These are phyloP conservation scores for Euphorbia pulcherrima DNA, from an alignment of 345 rosid genomes.

Conservation along the genomic window DNA sequence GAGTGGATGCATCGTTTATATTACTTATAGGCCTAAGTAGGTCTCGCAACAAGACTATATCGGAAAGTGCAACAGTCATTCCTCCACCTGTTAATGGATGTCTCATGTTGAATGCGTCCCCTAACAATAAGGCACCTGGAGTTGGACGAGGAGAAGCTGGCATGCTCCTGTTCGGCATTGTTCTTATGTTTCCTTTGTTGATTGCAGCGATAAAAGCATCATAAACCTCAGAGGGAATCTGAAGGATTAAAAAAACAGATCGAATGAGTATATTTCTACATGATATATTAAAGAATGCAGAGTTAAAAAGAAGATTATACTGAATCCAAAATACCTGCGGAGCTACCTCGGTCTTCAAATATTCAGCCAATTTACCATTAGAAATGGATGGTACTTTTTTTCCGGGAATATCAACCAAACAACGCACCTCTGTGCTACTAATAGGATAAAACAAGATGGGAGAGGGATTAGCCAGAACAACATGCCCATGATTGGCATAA, in stretches of 20 bases:
- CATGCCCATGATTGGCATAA: conserved; percentile 47
- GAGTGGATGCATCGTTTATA: conserved; percentile 38
- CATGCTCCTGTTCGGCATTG: conserved; percentile 63
- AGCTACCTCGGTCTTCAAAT: conserved; percentile 47
- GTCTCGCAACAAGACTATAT: conserved; percentile 44
- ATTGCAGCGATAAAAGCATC: conserved; percentile 42
- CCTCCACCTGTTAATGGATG: conserved; percentile 66
- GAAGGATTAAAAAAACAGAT: background rate
- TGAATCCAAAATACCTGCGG: conserved; percentile 37
- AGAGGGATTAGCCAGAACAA: conserved; percentile 57
- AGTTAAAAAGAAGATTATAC: too few species aligned
- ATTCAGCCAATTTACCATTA: conserved; percentile 62
- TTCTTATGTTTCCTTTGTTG: conserved; percentile 44
- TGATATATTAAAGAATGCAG: too few species aligned
- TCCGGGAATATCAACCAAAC: conserved; percentile 66
- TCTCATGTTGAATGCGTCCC: conserved; percentile 60
- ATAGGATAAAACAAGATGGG: conserved; percentile 58
- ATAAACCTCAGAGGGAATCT: conserved; percentile 42
- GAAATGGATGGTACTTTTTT: conserved; percentile 58
- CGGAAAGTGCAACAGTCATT: conserved; percentile 60
- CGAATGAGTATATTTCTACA: too few species aligned
- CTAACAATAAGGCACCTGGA: conserved; percentile 50
- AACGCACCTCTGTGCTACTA: conserved; percentile 58
- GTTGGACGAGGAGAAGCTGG: conserved; percentile 51
- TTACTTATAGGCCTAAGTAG: conserved; percentile 43